Base-by-base conservation (phyloP, 1,139 yeast species). In the Geotrichum carabidarum region DNA sequence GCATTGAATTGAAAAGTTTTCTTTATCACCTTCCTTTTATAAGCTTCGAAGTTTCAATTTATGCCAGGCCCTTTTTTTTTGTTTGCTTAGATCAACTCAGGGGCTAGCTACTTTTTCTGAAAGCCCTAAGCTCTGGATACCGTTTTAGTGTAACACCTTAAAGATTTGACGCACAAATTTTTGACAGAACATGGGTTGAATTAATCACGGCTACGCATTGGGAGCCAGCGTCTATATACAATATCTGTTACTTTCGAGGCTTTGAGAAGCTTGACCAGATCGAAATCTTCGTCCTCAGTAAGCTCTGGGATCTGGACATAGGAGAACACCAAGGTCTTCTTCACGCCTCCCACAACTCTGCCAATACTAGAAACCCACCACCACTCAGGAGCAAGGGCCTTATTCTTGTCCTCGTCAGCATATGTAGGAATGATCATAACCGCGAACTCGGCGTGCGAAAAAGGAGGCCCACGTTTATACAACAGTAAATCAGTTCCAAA, bases 381-480 rank as follows among this genome's bases (percentile, higher is more conserved):
- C 85, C 93, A 86, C 50, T 75, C 74, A n/a, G 64, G 65, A 1
- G 71, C 60, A 15, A 50, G 55, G 2, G 47, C 58, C 6, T 55
- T 51, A 42, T 68, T 65, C 11, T 62, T 60, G 1, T 60, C 59
- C 8, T 68, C 74, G 31, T 74, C 74, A 8, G 56, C 41, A 45
- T 68, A 64, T 37, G 72, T 68, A 1, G 79, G 76, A 45, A 81
- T 61, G 0, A 86, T 75, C 62, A 79, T 68, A 15, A 74, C 66
- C 3, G 94, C 88, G 68, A 81, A 88, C 63, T 90, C 96, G 0
- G 99, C 98, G 68, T 93, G 99, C 48, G 85, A 81, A 67, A 91
- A 90, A 0, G 97, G 97, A 8, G 99, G 99, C 0, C 99, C 99
- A 56, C 93, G 76, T 55, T 84, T 82, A 68, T 93, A 93, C 7